Conservation (phyloP, 805 yeast species). For the Candida boleticola region DNA sequence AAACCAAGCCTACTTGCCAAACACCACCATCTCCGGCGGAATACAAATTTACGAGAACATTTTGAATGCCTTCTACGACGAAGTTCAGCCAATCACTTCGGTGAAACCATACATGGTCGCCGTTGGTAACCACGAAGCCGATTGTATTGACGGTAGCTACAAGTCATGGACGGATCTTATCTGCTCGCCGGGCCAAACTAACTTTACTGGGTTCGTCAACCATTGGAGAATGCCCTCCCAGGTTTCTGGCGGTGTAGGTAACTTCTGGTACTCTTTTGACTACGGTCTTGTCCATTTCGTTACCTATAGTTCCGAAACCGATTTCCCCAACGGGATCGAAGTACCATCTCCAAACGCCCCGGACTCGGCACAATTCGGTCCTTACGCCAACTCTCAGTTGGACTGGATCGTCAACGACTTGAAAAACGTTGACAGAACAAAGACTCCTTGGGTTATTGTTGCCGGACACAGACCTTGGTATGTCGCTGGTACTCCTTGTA, state of each 20-base stretch:
- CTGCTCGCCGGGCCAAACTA: conserved; percentile 14
- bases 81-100: conserved; percentile 11
- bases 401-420: conserved; percentile 12
- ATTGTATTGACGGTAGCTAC: conserved; percentile 11
- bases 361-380: conserved; percentile 10
- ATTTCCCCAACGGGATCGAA: conserved; percentile 11
- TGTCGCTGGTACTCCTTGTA: conserved; percentile 10
- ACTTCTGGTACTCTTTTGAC: conserved; percentile 14
- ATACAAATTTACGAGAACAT: conserved; percentile 11
- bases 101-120: conserved; percentile 13
- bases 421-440: conserved; percentile 11
- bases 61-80: conserved; percentile 13
- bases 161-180: conserved; percentile 10
- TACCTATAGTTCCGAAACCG: conserved; percentile 12
- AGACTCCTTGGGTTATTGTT: conserved; percentile 15
- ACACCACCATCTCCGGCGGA: conserved; percentile 9
- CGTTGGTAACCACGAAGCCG: conserved; percentile 15
- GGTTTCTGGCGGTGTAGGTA: conserved; percentile 10
- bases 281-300: conserved; percentile 13
- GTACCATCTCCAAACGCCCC: conserved; percentile 12
- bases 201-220: conserved; percentile 13
- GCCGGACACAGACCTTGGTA: conserved; percentile 15
- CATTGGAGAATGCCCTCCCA: conserved; percentile 14
- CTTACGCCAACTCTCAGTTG: conserved; percentile 11
- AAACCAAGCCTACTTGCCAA: conserved; percentile 10